Evolutionary conservation across 495 filamentous ascomycete genomes (phyloP).

Genomic region (Podospora pseudopauciseta): DNA sequence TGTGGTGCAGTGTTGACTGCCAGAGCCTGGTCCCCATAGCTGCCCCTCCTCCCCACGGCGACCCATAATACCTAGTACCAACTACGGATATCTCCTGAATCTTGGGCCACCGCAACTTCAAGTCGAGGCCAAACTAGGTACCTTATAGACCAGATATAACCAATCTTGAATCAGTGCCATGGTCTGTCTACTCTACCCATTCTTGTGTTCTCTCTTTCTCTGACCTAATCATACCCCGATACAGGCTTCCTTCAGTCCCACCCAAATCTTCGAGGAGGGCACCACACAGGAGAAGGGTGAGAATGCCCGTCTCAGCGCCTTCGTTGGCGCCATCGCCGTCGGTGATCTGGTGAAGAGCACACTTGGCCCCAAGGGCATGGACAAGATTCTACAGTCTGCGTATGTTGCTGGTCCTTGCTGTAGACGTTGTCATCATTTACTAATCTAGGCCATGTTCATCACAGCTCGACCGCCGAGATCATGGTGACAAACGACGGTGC

Average conservation of each 20-base stretch:
- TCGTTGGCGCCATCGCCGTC: conserved; percentile 95
- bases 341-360: conserved; percentile 97
- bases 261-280: conserved; percentile 97
- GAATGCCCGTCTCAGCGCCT: conserved; percentile 95
- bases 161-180: background rate
- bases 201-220: background rate
- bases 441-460: conserved; percentile 14
- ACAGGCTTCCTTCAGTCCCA: conserved; percentile 70
- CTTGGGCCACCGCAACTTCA: conserved; percentile 1
- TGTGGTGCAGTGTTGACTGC: background rate
- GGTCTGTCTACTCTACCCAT: background rate
- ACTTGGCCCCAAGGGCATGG: conserved; percentile 96
- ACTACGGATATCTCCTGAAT: background rate
- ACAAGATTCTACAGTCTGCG: conserved; percentile 99
- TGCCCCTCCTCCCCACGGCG: conserved; percentile 26
- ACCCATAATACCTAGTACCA: background rate
- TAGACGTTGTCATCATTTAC: conserved; percentile 3
- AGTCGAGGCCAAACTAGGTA: background rate
- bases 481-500: conserved; percentile 99
- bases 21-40: conserved; percentile 28
- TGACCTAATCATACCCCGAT: conserved; percentile 1
- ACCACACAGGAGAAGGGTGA: conserved; percentile 98
- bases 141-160: background rate
- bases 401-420: conserved; percentile 42
- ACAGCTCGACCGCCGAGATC: conserved; percentile 89